A percentile compares a stretch with the other conserved stretches of the same genome.
Evolutionary conservation across 106 monocot species (phyloP).

Genomic region (Cymbidium sinense): DNA sequence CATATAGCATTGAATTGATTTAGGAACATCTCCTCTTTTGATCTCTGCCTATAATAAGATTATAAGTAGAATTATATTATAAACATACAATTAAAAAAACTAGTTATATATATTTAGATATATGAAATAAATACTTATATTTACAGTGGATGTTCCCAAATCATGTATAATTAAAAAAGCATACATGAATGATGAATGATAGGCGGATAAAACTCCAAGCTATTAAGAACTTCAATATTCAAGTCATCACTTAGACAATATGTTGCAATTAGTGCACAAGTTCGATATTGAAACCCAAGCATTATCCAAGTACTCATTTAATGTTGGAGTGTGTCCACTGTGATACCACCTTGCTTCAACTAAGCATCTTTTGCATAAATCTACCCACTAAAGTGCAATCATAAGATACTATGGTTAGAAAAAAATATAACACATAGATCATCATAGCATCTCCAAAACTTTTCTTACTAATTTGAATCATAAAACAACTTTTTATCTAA

Average conservation of each 20-base stretch:
- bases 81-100: neutral
- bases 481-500: neutral
- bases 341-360: slow-evolving; percentile 23
- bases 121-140: neutral
- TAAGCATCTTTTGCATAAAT: slow-evolving; percentile 19
- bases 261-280: neutral
- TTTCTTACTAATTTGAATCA: neutral
- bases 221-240: slow-evolving; percentile 5
- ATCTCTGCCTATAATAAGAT: slow-evolving; percentile 11
- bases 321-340: slow-evolving; percentile 12
- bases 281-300: slow-evolving; percentile 11
- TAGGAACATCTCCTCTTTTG: slow-evolving; percentile 8
- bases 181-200: neutral
- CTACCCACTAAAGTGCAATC: slow-evolving; percentile 9
- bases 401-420: neutral
- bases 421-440: neutral
- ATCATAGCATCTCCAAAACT: neutral
- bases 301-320: slow-evolving; percentile 25
- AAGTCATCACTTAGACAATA: neutral
- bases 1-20: slow-evolving; percentile 29
- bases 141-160: slow-evolving; percentile 21
- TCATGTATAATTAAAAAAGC: slow-evolving; percentile 18
- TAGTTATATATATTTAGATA: neutral
- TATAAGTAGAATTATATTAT: too few relatives aligned
- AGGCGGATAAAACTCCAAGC: neutral